phyloP scores from a whole-genome alignment of 2,329 filamentous ascomycete genomes.

The Gaeumannomyces sp. region DNA sequence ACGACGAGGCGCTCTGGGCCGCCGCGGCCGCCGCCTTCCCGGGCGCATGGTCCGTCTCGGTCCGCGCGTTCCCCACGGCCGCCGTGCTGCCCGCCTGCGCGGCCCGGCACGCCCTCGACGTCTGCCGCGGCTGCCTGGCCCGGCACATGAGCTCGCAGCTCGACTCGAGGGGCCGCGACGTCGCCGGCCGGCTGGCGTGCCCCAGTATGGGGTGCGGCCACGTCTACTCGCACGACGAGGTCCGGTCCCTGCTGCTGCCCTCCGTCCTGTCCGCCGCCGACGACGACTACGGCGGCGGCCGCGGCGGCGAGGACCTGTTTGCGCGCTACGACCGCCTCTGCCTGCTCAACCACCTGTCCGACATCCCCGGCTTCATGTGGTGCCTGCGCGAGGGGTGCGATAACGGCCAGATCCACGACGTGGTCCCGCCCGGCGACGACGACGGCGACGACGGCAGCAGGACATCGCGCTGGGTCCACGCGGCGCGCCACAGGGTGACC shows the following conservation, averaged over 20 bases:
- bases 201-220: conserved; percentile 13
- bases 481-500: conserved; percentile 15
- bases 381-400: conserved; percentile 20
- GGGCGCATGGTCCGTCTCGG: conserved; percentile 10
- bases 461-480: not conserved
- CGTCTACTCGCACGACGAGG: conserved; percentile 14
- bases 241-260: conserved; percentile 10
- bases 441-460: not conserved
- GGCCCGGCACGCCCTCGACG: conserved; percentile 12
- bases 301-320: conserved; percentile 6
- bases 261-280: not conserved
- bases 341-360: conserved; percentile 9
- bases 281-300: not conserved
- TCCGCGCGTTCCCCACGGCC: conserved; percentile 13
- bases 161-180: conserved; percentile 11
- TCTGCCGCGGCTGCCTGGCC: conserved; percentile 15
- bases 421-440: not conserved
- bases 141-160: conserved; percentile 13
- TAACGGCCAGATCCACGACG: conserved; percentile 19
- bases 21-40: conserved; percentile 6
- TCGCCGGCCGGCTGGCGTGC: conserved; percentile 12
- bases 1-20: conserved; percentile 4
- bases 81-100: conserved; percentile 12
- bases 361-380: conserved; percentile 19
- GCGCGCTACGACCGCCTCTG: conserved; percentile 15